A percentile compares a stretch with the other conserved stretches of the same genome.
Conservation (phyloP, 164 flowering plant species). For the Cinnamomum chago region DNA sequence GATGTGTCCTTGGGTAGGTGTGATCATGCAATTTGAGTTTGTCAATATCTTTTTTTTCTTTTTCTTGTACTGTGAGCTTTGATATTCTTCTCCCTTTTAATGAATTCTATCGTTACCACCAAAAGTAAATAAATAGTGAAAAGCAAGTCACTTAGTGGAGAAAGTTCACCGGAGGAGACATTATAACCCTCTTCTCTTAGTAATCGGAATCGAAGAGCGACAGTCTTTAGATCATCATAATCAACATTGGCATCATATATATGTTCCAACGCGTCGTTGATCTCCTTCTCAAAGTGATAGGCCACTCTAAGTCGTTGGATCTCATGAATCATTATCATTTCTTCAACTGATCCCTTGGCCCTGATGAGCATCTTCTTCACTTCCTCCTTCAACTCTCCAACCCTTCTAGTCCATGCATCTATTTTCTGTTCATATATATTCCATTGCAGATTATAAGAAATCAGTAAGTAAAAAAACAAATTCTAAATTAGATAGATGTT, state of each 20-base stretch:
- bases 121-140: too few species aligned
- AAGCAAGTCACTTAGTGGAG: not conserved
- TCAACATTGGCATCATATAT: not conserved
- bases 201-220: not conserved
- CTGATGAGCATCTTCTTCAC: not conserved
- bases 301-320: not conserved
- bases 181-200: not conserved
- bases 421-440: not conserved
- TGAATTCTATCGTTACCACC: too few species aligned
- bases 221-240: not conserved
- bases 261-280: not conserved
- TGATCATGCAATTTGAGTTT: too few species aligned
- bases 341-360: not conserved
- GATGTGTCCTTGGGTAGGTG: too few species aligned
- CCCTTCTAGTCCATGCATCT: not conserved
- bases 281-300: slow-evolving; percentile 2
- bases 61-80: too few species aligned
- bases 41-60: too few species aligned
- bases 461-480: not conserved
- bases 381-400: not conserved
- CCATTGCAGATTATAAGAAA: not conserved
- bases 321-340: not conserved
- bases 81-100: too few species aligned
- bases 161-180: not conserved
- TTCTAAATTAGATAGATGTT: too few species aligned